Percentiles rank a stretch among this genome's conserved stretches.
These are phyloP conservation scores for Phytophthora cajani DNA, from an alignment of 352 stramenopile species.

Conservation along the genomic window DNA sequence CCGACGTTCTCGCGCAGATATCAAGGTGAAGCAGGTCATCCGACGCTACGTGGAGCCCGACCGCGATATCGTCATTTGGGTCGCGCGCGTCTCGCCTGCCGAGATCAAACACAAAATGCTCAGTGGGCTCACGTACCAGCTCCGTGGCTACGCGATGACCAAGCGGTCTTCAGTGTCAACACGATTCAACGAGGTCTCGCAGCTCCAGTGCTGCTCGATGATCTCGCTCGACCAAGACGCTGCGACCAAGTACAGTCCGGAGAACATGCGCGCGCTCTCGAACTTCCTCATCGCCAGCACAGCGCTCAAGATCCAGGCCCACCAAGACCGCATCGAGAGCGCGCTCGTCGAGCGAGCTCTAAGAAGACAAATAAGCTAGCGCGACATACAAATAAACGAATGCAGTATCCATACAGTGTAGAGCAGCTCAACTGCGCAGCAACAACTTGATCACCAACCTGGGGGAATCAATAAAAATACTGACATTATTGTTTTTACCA, in stretches of 20 bases:
- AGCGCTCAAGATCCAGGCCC: constrained; percentile 37
- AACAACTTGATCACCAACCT: too few species aligned
- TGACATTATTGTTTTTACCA: too few species aligned
- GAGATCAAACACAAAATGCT: constrained; percentile 36
- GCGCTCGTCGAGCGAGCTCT: constrained; percentile 19
- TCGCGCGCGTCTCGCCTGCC: constrained; percentile 29
- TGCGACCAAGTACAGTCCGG: constrained; percentile 20
- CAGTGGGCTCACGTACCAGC: constrained; percentile 32
- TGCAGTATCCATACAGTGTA: too few species aligned
- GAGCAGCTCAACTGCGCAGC: too few species aligned
- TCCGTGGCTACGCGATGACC: constrained; percentile 42
- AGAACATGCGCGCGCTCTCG: constrained; percentile 35
- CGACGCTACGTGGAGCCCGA: constrained; percentile 36
- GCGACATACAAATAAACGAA: neutral
- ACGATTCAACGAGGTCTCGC: constrained; percentile 20
- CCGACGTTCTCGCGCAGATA: constrained; percentile 19
- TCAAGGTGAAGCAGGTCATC: constrained; percentile 36
- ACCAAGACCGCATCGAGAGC: constrained; percentile 52
- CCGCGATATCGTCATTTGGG: constrained; percentile 38
- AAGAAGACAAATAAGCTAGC: neutral
- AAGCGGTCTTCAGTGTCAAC: constrained; percentile 36
- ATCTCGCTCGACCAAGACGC: constrained; percentile 36
- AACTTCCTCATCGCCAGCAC: constrained; percentile 48
- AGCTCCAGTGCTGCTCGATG: constrained; percentile 39
- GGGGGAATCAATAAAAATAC: too few species aligned